Conservation (phyloP, 192 early-diverging fungal genomes). For the Mortierella alpina region DNA sequence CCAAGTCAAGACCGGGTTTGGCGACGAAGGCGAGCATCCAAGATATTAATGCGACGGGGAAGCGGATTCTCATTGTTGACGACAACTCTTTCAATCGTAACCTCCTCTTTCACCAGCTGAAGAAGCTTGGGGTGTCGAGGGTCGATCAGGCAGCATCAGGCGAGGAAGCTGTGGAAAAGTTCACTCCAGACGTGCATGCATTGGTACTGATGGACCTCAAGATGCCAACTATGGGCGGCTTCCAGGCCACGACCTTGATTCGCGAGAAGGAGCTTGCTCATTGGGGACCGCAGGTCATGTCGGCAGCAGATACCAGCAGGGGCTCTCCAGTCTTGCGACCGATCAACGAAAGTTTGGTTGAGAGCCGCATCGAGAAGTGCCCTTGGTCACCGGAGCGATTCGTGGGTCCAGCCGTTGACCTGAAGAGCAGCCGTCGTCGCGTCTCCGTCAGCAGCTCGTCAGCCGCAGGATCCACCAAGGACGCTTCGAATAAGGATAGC, state of each 20-base stretch:
- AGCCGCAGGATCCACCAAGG: not conserved
- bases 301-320: not conserved
- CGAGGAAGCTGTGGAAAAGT: slow-evolving; percentile 42
- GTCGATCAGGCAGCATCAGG: slow-evolving; percentile 41
- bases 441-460: not conserved
- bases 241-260: slow-evolving; percentile 34
- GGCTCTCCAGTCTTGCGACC: not conserved
- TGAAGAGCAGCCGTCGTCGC: slow-evolving; percentile 4
- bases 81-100: slow-evolving; percentile 48
- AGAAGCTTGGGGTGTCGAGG: slow-evolving; percentile 28
- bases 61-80: slow-evolving; percentile 47
- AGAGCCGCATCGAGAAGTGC: not conserved
- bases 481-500: not conserved
- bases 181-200: slow-evolving; percentile 23
- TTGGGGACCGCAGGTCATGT: slow-evolving; percentile 8
- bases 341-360: slow-evolving; percentile 15
- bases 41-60: slow-evolving; percentile 24
- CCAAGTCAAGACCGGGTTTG: slow-evolving; percentile 16
- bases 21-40: slow-evolving; percentile 28
- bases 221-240: slow-evolving; percentile 47
- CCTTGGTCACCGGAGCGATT: slow-evolving; percentile 45
- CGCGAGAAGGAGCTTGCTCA: slow-evolving; percentile 36
- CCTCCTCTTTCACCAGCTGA: slow-evolving; percentile 36
- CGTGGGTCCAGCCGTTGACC: slow-evolving; percentile 6
- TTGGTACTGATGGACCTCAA: slow-evolving; percentile 51